A percentile compares a stretch with the other conserved stretches of the same genome.
phyloP scores from a whole-genome alignment of 768 basidiomycete species.

The Daedaleopsis nitida region DNA sequence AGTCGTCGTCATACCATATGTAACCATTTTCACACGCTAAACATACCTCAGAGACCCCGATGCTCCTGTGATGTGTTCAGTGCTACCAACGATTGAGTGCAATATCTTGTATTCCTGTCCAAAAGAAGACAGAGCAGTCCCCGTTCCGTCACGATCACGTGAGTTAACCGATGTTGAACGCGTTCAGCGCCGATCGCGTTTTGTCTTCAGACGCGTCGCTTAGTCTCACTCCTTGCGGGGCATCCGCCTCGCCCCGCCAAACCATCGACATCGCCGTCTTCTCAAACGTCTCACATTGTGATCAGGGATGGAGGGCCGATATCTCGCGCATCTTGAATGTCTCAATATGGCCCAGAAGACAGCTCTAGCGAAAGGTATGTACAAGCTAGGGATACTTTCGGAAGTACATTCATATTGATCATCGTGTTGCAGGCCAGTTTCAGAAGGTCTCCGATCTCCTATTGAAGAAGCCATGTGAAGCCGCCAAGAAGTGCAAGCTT shows the following conservation, averaged over 20 bases:
- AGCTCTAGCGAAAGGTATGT: constrained; percentile 41
- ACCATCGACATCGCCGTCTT: no score
- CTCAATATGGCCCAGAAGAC: constrained; percentile 37
- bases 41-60: neutral
- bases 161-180: neutral
- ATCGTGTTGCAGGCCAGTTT: constrained; percentile 16
- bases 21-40: no score
- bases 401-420: no score
- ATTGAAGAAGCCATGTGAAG: constrained; percentile 47
- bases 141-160: constrained; percentile 13
- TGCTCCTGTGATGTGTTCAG: no score
- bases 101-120: no score
- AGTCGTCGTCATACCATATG: neutral
- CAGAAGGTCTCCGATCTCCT: constrained; percentile 45
- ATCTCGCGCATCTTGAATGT: constrained; percentile 18
- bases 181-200: constrained; percentile 13
- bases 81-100: neutral
- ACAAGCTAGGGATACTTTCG: no score
- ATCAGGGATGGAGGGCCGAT: constrained; percentile 21
- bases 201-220: constrained; percentile 4
- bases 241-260: neutral
- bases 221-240: neutral
- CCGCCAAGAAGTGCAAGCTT: constrained; percentile 58
- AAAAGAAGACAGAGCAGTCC: no score
- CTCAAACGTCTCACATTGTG: no score